A percentile compares a stretch with the other conserved stretches of the same genome.
phyloP scores from a whole-genome alignment of 1,284 basidiomycete genomes.

The Ustilago sp. region DNA sequence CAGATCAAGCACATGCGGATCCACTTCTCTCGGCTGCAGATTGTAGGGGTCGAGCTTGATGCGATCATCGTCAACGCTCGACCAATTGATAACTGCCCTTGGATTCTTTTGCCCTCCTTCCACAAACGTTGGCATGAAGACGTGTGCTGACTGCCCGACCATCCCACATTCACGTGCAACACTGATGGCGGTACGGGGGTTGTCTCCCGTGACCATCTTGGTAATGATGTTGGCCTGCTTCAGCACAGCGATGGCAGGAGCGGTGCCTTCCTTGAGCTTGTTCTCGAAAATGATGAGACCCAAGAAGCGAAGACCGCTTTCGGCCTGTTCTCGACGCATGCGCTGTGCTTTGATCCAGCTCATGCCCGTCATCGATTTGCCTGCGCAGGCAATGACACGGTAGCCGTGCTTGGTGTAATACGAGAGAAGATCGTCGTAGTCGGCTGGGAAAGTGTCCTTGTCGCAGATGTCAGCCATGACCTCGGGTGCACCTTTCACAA shows the following conservation, averaged over 20 bases:
- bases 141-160: slow-evolving; percentile 86
- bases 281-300: slow-evolving; percentile 99
- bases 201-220: slow-evolving; percentile 99
- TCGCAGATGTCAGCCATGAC: slow-evolving; percentile 91
- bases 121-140: slow-evolving; percentile 88
- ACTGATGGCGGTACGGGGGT: slow-evolving; percentile 93
- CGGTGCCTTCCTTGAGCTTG: slow-evolving; percentile 92
- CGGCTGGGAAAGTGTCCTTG: slow-evolving; percentile 75
- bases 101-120: slow-evolving; percentile 76
- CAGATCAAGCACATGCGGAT: slow-evolving; percentile 61
- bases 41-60: slow-evolving; percentile 87
- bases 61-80: slow-evolving; percentile 86
- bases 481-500: slow-evolving; percentile 98
- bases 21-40: slow-evolving; percentile 74
- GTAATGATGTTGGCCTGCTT: slow-evolving; percentile 90
- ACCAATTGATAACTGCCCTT: slow-evolving; percentile 85
- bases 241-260: slow-evolving; percentile 89
- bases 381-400: slow-evolving; percentile 97
- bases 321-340: slow-evolving; percentile 95
- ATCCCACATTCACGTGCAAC: slow-evolving; percentile 95
- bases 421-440: slow-evolving; percentile 95
- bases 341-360: slow-evolving; percentile 98
- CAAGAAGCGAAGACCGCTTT: slow-evolving; percentile 88
- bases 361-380: slow-evolving; percentile 91
- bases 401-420: slow-evolving; percentile 98